Evolutionary conservation across 306 rosid species (phyloP).

Genomic region (Gynostemma pentaphyllum): DNA sequence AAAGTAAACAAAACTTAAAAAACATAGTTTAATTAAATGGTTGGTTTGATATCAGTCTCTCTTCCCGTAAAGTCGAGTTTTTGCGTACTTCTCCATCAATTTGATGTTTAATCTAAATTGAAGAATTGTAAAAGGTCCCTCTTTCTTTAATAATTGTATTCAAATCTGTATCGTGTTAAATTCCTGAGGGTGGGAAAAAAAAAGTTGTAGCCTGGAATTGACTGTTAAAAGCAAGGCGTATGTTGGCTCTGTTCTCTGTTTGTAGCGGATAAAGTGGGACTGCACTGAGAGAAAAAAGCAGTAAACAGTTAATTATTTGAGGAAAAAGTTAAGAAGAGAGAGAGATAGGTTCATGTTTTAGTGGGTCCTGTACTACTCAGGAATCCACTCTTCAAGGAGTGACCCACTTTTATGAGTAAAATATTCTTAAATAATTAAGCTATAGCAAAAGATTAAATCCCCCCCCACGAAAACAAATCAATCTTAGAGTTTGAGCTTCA

Average conservation of each 20-base stretch:
- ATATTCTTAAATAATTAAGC: conserved; percentile 11
- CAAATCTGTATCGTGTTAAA: not conserved
- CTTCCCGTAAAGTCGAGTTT: too few relatives aligned
- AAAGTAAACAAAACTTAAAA: not conserved
- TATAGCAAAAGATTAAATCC: conserved; percentile 1
- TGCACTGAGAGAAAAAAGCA: conserved; percentile 1
- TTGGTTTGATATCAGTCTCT: too few relatives aligned
- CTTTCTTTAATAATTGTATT: not conserved
- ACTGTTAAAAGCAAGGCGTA: not conserved
- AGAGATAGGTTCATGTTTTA: conserved; percentile 9
- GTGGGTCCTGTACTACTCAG: conserved; percentile 53
- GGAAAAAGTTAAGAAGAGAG: conserved; percentile 13
- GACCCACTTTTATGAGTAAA: conserved; percentile 35
- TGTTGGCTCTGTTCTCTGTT: not conserved
- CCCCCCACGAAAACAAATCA: not conserved
- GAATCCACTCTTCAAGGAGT: conserved; percentile 69
- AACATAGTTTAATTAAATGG: too few relatives aligned
- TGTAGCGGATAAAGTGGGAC: conserved; percentile 6
- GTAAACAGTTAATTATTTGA: conserved; percentile 5
- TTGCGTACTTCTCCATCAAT: too few relatives aligned
- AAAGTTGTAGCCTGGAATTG: conserved; percentile 7
- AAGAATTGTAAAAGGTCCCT: too few relatives aligned
- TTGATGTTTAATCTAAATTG: too few relatives aligned
- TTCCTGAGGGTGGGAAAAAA: not conserved
- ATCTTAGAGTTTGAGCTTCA: conserved; percentile 1